Percentiles rank a stretch among this genome's conserved stretches.
Conservation (phyloP, 2,329 filamentous ascomycete species). For the Talaromyces verruculosus region DNA sequence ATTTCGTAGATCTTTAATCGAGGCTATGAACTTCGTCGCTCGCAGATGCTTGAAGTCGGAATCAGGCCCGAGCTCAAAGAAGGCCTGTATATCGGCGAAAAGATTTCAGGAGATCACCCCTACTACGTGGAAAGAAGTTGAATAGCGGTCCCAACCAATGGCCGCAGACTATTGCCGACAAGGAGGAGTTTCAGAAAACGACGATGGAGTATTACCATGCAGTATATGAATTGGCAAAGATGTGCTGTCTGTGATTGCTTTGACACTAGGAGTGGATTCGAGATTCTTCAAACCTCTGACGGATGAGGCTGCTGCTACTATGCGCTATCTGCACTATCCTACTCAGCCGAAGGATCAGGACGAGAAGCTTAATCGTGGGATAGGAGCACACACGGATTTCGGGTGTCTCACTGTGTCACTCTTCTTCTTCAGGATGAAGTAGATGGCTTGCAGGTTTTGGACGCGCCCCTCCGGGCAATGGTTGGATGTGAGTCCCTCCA, state of each 20-base stretch:
- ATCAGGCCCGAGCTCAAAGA: background rate
- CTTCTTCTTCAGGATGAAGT: conserved; percentile 43
- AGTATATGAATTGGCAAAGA: background rate
- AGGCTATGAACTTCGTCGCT: background rate
- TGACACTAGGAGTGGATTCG: background rate
- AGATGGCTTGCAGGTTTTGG: conserved; percentile 39
- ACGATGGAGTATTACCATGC: background rate
- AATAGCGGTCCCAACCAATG: background rate
- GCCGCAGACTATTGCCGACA: background rate
- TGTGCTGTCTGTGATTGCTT: background rate
- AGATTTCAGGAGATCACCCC: background rate
- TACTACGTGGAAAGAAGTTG: background rate
- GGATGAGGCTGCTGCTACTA: background rate
- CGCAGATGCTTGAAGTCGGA: background rate
- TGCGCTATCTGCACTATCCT: conserved; percentile 12
- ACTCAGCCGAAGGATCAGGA: conserved; percentile 7
- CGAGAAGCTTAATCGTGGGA: conserved; percentile 28
- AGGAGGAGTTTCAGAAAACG: background rate
- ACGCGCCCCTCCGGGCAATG: conserved; percentile 21
- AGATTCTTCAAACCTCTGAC: background rate
- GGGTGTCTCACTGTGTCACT: conserved; percentile 44
- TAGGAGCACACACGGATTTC: conserved; percentile 49
- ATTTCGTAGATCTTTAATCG: background rate
- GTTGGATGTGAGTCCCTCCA: background rate
- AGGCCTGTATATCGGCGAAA: background rate